A percentile compares a stretch with the other conserved stretches of the same genome.
phyloP scores from a whole-genome alignment of 495 filamentous ascomycete species.

The Talaromyces liani region DNA sequence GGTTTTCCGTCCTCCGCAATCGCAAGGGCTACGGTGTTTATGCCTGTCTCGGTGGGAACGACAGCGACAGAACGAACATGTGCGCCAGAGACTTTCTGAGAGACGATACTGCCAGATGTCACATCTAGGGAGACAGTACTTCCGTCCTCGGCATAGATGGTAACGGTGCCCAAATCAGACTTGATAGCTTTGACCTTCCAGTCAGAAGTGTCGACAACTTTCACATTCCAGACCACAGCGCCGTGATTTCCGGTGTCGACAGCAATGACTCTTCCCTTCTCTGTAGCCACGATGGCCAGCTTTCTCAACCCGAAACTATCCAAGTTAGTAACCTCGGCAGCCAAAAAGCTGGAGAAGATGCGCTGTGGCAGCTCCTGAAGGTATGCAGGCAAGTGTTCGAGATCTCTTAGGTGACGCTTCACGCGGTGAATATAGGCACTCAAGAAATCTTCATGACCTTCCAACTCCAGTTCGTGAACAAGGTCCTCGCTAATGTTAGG shows the following conservation, averaged over 20 bases:
- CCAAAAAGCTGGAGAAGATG: slow-evolving; percentile 60
- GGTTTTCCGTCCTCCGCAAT: slow-evolving; percentile 31
- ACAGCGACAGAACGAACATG: slow-evolving; percentile 29
- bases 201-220: slow-evolving; percentile 45
- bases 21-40: slow-evolving; percentile 14
- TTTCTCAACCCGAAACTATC: slow-evolving; percentile 88
- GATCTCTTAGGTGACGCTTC: slow-evolving; percentile 70
- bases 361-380: slow-evolving; percentile 56
- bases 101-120: slow-evolving; percentile 48
- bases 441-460: slow-evolving; percentile 72
- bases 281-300: slow-evolving; percentile 71
- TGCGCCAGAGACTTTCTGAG: slow-evolving; percentile 22
- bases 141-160: slow-evolving; percentile 49
- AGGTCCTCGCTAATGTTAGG: slow-evolving; percentile 60
- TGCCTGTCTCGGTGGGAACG: slow-evolving; percentile 17
- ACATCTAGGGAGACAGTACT: slow-evolving; percentile 50
- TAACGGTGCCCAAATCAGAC: slow-evolving; percentile 48
- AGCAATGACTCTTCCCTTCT: slow-evolving; percentile 68
- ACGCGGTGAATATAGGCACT: slow-evolving; percentile 83
- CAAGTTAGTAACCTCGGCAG: slow-evolving; percentile 49
- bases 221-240: slow-evolving; percentile 63
- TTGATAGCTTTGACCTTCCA: slow-evolving; percentile 67
- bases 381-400: slow-evolving; percentile 72
- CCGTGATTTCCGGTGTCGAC: slow-evolving; percentile 72
- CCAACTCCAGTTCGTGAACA: slow-evolving; percentile 71